A percentile compares a stretch with the other conserved stretches of the same genome.
These are phyloP conservation scores for Candida sanyiensis DNA, from an alignment of 805 yeast species.

Conservation along the genomic window DNA sequence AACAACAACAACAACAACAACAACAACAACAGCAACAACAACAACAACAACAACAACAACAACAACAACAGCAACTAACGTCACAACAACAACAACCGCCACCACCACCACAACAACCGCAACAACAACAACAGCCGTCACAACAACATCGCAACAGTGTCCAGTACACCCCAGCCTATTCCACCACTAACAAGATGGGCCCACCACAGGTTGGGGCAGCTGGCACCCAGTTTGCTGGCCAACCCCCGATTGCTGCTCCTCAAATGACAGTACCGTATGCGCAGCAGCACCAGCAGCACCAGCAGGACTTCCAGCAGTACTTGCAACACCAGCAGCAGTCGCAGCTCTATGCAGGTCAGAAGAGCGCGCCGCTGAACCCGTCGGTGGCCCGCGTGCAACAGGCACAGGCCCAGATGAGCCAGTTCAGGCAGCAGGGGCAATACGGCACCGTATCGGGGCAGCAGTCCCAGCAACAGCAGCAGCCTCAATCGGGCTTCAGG, in stretches of 20 bases:
- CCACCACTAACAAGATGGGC: too few species aligned
- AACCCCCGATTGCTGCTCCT: too few species aligned
- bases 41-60: conserved; percentile 7
- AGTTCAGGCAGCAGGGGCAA: conserved; percentile 44
- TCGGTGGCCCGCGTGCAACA: conserved; percentile 27
- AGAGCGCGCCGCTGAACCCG: conserved; percentile 19
- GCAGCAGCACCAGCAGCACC: conserved; percentile 26
- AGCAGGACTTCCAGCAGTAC: conserved; percentile 20
- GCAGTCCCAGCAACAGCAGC: conserved; percentile 16
- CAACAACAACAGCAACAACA: conserved; percentile 4
- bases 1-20: conserved; percentile 9
- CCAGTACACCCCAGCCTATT: too few species aligned
- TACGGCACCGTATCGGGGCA: conserved; percentile 12
- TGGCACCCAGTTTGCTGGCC: too few species aligned
- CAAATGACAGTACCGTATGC: too few species aligned
- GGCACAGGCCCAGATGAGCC: conserved; percentile 46
- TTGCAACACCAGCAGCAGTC: conserved; percentile 24
- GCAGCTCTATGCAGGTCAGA: conserved; percentile 24
- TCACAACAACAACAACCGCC: conserved; percentile 2
- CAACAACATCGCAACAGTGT: conserved; percentile 18
- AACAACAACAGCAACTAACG: conserved; percentile 10
- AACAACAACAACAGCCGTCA: conserved; percentile 2
- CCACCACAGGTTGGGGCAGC: too few species aligned
- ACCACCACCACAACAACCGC: conserved; percentile 8
- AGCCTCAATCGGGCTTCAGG: conserved; percentile 7